phyloP scores from a whole-genome alignment of 495 filamentous ascomycete species.

The Penicillium coprophilum region DNA sequence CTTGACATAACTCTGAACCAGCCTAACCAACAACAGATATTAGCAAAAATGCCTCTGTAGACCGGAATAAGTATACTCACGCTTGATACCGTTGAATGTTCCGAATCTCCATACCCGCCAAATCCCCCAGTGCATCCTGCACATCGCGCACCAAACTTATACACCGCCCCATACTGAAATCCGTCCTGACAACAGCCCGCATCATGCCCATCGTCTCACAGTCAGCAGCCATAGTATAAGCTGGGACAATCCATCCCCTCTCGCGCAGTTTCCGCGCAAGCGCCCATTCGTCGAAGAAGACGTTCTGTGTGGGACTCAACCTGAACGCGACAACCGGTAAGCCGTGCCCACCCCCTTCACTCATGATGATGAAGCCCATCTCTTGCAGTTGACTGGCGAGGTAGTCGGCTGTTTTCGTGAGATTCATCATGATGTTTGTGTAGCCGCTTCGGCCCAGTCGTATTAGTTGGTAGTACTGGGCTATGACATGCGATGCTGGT shows the following conservation, averaged over 20 bases:
- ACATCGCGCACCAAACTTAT: constrained; percentile 71
- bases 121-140: constrained; percentile 60
- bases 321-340: constrained; percentile 87
- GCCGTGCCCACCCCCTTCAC: constrained; percentile 66
- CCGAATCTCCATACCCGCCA: constrained; percentile 68
- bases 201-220: constrained; percentile 75
- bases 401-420: constrained; percentile 78
- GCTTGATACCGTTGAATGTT: constrained; percentile 51
- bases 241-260: constrained; percentile 83
- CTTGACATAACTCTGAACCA: constrained; percentile 8
- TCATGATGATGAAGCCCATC: constrained; percentile 81
- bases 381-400: constrained; percentile 63
- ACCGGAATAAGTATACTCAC: constrained; percentile 35
- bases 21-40: not conserved
- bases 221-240: constrained; percentile 89
- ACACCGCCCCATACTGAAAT: constrained; percentile 73
- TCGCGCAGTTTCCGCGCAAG: constrained; percentile 75
- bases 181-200: constrained; percentile 84
- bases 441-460: constrained; percentile 87
- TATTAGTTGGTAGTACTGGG: constrained; percentile 93
- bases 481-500: constrained; percentile 84
- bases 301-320: constrained; percentile 52
- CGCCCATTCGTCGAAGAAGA: constrained; percentile 76
- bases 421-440: constrained; percentile 77
- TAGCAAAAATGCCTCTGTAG: not conserved